Evolutionary conservation across 306 rosid genomes (phyloP), one percentile per base, ranked within the genome.

Genomic region (Neltuma alba): DNA sequence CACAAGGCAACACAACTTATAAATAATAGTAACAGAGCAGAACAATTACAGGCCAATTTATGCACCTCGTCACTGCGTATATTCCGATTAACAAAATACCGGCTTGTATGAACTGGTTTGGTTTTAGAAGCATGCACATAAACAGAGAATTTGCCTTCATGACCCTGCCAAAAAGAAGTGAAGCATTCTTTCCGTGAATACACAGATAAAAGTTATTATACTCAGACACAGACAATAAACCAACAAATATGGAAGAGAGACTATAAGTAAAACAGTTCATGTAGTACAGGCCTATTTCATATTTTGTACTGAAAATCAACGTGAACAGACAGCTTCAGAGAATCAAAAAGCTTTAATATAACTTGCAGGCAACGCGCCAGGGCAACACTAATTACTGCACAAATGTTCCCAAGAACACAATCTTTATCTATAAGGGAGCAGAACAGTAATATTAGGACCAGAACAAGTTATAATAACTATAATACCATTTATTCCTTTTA

Each of bases 81-180:
- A 79, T 96, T 93, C 33, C 89, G 90, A 77, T 89, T 84, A 76
- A 81, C 79, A 83, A 96, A 96, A 75, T 93, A 86, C 21, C 81
- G 92, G 93, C 99, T 96, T 85, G 80, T 88, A 44, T 96, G 99
- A 83, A 92, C 87, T 34, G 98, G 97, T 84, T 82, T 89, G 38
- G 84, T 87, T 88, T 82, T 93, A 45, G 99, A 96, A 33, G 99
- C 94, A 84, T 96, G 99, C 80, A 96, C 93, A 78, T 91, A 96
- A 81, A 96, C 87, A 60, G 99, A 96, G 87, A 96, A 96, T 86
- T 77, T 96, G 60, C 93, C 99, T 78, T 96, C 99, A 80, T 96
- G 98, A 82, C 98, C 99, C 99, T 96, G 97, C 76, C 66, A 85
- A 80, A 75, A 85, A 82, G 70, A 48, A 61, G 68, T 74, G 72